Evolutionary conservation across 2,329 filamentous ascomycete genomes (phyloP), one percentile per base, ranked within the genome.

Genomic region (Penicillium sp.): DNA sequence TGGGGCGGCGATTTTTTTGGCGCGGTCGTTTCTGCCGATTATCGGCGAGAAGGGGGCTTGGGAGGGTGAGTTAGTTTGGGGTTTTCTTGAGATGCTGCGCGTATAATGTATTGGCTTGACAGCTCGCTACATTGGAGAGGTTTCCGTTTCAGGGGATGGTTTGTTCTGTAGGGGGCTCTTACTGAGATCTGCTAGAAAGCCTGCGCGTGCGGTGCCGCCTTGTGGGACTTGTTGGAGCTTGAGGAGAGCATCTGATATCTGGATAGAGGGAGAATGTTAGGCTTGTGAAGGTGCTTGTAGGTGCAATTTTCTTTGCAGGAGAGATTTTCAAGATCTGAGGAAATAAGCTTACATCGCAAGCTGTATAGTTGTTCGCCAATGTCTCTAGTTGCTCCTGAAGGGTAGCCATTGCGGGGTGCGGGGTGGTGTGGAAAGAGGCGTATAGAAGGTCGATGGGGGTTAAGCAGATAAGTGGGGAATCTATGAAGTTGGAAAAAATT

Each of bases 241-340:
- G 56, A 91, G 81, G 2, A 92, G 82, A 6, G 88, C 89, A 72
- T 92, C 89, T 11, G 89, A 90, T 60, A 91, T 79, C 81, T 90
- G 54, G 36, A 33, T 5, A 5, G 14, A 40, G 7, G 13, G n/a
- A 27, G 24, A 13, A 49, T 50, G 24, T 50, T 44, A 50, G 31
- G 10, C 2, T n/a, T 4, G 27, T 13, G 7, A 13, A 16, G 9
- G 11, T 19, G n/a, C 4, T 19, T 2, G 16, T 14, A 49, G 16
- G 14, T 3, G 43, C 31, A 31, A 31, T 22, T 4, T 22, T 4
- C 22, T 22, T 22, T 22, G 22, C 22, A 0, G 22, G 22, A 22
- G 4, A 10, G 9, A 19, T 41, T 41, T 41, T 19, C 6, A 41
- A n/a, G 6, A 41, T 16, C 10, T 1, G 14, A 10, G 39, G 1